A percentile compares a stretch with the other conserved stretches of the same genome.
Conservation (phyloP, 805 yeast species). For the Cyberlindnera misumaiensis region DNA sequence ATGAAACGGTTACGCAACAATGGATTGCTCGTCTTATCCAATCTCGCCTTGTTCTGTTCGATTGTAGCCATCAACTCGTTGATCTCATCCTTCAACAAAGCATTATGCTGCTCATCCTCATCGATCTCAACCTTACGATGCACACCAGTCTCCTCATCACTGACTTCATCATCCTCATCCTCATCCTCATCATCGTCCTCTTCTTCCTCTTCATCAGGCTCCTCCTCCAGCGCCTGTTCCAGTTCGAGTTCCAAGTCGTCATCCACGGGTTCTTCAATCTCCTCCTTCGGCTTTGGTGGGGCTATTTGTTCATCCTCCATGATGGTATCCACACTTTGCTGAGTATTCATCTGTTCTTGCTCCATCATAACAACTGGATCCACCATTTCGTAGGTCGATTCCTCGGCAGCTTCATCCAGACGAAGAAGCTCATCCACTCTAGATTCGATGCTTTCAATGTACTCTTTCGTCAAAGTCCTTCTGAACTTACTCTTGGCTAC, state of each 20-base stretch:
- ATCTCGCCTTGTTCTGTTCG: conserved; percentile 63
- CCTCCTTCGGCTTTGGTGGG: conserved; percentile 1
- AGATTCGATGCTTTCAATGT: conserved; percentile 71
- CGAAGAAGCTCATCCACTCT: conserved; percentile 70
- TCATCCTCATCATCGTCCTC: conserved; percentile 28
- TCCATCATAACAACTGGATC: conserved; percentile 35
- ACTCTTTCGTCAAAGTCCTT: conserved; percentile 59
- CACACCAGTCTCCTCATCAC: conserved; percentile 27
- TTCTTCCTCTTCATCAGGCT: conserved; percentile 20
- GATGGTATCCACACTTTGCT: conserved; percentile 1
- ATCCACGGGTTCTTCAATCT: conserved; percentile 7
- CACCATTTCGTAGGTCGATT: conserved; percentile 66
- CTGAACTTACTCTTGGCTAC: conserved; percentile 66
- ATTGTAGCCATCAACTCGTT: conserved; percentile 74
- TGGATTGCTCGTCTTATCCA: conserved; percentile 70
- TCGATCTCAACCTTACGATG: conserved; percentile 23
- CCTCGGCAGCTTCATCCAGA: conserved; percentile 80
- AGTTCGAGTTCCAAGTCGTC: conserved; percentile 47
- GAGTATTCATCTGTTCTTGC: neutral
- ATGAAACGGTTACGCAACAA: conserved; percentile 81
- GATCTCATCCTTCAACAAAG: conserved; percentile 78
- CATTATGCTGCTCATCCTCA: conserved; percentile 56
- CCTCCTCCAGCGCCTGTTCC: conserved; percentile 41
- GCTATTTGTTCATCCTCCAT: conserved; percentile 3
- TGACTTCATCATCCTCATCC: conserved; percentile 30